Base-by-base conservation (phyloP, 495 filamentous ascomycete species). In the Penicillium canariense region DNA sequence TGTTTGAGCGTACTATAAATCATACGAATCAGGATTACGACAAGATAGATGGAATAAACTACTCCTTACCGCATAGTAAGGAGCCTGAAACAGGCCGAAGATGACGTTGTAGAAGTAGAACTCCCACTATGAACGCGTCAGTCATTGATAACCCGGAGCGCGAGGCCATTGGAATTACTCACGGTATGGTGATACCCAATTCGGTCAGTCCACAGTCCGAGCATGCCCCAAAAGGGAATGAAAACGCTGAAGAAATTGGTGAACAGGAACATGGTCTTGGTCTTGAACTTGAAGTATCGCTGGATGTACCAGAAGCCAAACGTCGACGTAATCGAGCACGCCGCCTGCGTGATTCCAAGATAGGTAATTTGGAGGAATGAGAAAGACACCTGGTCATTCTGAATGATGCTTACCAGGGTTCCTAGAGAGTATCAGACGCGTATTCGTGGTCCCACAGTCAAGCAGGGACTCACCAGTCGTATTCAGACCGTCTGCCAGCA, bases 281-380 rank as follows among this genome's bases (percentile, higher is more conserved):
- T 80, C 35, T 62, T 66, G 34, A 79, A 72, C 23, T 72, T 68
- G 62, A 77, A 79, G 50, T 75, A 75, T 10, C 63, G 62, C 52
- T 80, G 77, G 52, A 80, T 68, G 36, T 77, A 79, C 77, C 76
- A 80, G 61, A 79, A 80, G 2, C 73, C 74, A 26, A 79, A 74
- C 0, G 76, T 79, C 2, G 75, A 78, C 2, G 56, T 47, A 10
- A 73, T 79, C 0, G 75, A 78, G 47, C 69, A 73, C 4, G 61
- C 67, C 8, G 76, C 75, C 50, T 79, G 76, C 0, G 70, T 60
- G 17, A 80, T 75, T 2, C 74, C 72, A 1, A 80, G 67, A 48
- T 80, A 80, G 10, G 77, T 79, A 10, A 80, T 56, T 55, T 80
- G 71, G 1, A 79, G 56, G 45, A 79, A 79, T 0, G 75, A 79